Evolutionary conservation across 345 rosid genomes (phyloP).

Genomic region (Camelina neglecta): DNA sequence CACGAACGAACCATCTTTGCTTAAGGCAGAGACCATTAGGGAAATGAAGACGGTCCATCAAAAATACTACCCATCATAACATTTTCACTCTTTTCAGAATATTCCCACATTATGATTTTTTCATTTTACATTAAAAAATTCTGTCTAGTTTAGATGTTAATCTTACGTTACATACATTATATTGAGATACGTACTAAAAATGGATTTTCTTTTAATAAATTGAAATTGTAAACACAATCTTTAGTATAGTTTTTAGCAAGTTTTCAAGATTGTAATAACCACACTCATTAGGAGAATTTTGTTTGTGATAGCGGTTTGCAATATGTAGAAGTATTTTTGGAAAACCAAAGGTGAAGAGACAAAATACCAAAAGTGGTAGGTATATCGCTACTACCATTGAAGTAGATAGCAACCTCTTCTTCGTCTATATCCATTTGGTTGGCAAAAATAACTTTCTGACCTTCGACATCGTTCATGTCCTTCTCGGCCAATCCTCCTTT

Average conservation of each 20-base stretch:
- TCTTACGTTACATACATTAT: neutral
- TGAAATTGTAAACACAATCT: neutral
- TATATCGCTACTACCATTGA: constrained; percentile 66
- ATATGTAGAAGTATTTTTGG: neutral
- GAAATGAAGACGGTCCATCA: constrained; percentile 45
- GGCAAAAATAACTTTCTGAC: constrained; percentile 58
- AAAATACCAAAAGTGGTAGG: constrained; percentile 60
- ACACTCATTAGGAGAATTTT: neutral
- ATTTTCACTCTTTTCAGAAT: too few relatives aligned
- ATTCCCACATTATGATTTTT: neutral
- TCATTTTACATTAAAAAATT: too few relatives aligned
- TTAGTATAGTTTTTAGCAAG: neutral
- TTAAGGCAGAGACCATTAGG: constrained; percentile 76
- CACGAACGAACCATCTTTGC: constrained; percentile 62
- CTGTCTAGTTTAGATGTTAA: neutral
- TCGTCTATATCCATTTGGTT: constrained; percentile 78
- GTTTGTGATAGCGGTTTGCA: neutral
- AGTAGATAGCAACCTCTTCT: constrained; percentile 61
- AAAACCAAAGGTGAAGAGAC: neutral
- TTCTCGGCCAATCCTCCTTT: constrained; percentile 63
- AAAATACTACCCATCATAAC: too few relatives aligned
- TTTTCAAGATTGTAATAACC: too few relatives aligned
- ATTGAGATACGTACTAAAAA: too few relatives aligned
- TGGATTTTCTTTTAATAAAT: too few relatives aligned
- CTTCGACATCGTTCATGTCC: constrained; percentile 57